Base-by-base conservation (phyloP, 2,329 filamentous ascomycete genomes). In the Bretziella fagacearum region DNA sequence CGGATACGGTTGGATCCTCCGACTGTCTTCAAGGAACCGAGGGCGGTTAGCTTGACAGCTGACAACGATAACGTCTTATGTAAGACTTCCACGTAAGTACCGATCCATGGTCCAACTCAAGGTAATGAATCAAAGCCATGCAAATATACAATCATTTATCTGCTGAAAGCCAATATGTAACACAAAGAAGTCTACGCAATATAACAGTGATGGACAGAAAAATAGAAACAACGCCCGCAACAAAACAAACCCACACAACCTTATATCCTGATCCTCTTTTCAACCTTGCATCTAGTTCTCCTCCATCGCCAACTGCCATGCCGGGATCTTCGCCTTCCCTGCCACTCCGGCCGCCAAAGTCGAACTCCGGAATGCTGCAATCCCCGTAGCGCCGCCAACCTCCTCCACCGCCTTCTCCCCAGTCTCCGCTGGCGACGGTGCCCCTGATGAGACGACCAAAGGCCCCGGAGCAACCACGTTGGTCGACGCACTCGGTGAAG, bases 241-340 rank as follows among this genome's bases (percentile, higher is more conserved):
- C 17, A 15, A 20, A 17, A 26, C 20, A 25, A 36, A 22, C n/a
- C 6, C 27, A 15, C 5, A 26, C 44, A 26, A 22, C 35, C n/a
- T n/a, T n/a, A n/a, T n/a, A 32, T 29, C 17, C 40, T 15, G 3
- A 44, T 13, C 15, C 33, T 18, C 33, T n/a, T 36, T 17, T 15
- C 33, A n/a, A n/a, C n/a, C n/a, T n/a, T n/a, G n/a, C 33, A 13
- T 15, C 18, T 39, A 39, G 18, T 39, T 18, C 8, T 39, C 17
- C 15, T 39, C 35, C 35, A 39, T 10, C 11, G 35, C 35, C 35
- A 39, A 23, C 20, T 39, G 35, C 82, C 82, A 87, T 3, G 81
- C 74, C 3, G 82, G 82, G 54, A 87, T 87, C 8, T 80, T 77
- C 8, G 81, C 80, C 62, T 73, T 77, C 27, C 63, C 64, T 11